Evolutionary conservation across 176 grass and related monocot species (phyloP).

Genomic region (Carex pumila): DNA sequence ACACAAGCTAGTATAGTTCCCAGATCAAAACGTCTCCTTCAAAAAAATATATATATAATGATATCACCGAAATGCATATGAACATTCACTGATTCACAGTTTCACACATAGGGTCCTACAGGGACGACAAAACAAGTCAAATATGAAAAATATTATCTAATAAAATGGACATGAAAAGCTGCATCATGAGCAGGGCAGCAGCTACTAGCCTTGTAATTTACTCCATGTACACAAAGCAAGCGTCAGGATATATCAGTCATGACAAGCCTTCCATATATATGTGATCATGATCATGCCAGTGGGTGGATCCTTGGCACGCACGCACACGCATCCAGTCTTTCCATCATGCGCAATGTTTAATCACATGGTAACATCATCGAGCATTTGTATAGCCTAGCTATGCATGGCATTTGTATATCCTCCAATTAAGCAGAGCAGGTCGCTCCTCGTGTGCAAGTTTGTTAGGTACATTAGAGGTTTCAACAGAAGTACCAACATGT

Average conservation of each 20-base stretch:
- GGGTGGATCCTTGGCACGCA: slow-evolving; percentile 19
- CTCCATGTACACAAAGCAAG: slow-evolving; percentile 13
- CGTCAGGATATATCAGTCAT: slow-evolving; percentile 1
- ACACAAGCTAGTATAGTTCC: neutral
- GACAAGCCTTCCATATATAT: neutral
- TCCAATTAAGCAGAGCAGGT: neutral
- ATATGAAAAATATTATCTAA: neutral
- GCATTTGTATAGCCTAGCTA: neutral
- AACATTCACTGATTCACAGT: neutral
- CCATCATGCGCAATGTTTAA: slow-evolving; percentile 13
- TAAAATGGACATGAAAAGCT: neutral
- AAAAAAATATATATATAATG: neutral
- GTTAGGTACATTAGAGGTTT: neutral
- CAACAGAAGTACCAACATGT: neutral
- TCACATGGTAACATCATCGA: slow-evolving; percentile 11
- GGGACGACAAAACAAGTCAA: neutral
- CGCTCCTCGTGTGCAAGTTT: neutral
- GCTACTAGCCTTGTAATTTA: slow-evolving; percentile 1
- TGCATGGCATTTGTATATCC: neutral
- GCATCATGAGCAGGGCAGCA: neutral
- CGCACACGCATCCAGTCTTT: slow-evolving; percentile 7
- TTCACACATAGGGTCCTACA: neutral
- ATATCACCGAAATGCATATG: neutral
- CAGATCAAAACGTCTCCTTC: neutral
- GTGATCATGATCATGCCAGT: slow-evolving; percentile 4